Conservation (phyloP, 345 rosid species). For the Ceriops zippeliana region DNA sequence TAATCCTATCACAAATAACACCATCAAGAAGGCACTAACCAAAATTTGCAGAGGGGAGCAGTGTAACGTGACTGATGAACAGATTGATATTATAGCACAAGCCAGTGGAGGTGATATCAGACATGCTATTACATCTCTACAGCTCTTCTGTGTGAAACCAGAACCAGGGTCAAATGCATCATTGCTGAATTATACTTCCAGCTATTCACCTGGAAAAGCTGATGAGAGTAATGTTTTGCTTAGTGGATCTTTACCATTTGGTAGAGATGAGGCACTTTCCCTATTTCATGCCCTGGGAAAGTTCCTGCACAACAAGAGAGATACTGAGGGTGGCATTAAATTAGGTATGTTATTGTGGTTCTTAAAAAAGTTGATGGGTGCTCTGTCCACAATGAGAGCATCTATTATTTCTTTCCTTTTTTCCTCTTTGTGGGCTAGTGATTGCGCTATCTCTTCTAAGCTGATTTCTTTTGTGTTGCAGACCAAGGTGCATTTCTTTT, state of each 20-base stretch:
- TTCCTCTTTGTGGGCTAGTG: not conserved
- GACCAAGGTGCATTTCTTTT: slow-evolving; percentile 42
- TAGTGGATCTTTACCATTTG: slow-evolving; percentile 47
- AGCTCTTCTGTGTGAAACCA: slow-evolving; percentile 61
- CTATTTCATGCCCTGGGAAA: slow-evolving; percentile 97
- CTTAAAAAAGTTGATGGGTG: not conserved
- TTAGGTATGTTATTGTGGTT: slow-evolving; percentile 38
- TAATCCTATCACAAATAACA: slow-evolving; percentile 79
- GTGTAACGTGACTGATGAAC: slow-evolving; percentile 47
- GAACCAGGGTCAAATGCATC: slow-evolving; percentile 31
- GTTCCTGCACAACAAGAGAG: slow-evolving; percentile 95
- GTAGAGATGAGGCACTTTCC: slow-evolving; percentile 76
- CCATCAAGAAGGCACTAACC: slow-evolving; percentile 65
- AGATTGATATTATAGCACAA: slow-evolving; percentile 69
- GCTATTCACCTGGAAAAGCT: slow-evolving; percentile 25
- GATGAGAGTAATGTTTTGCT: slow-evolving; percentile 32
- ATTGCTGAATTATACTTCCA: slow-evolving; percentile 18
- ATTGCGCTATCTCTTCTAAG: slow-evolving; percentile 8
- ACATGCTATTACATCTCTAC: slow-evolving; percentile 83
- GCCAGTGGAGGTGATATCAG: slow-evolving; percentile 95
- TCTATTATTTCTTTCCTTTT: not conserved
- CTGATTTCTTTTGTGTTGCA: slow-evolving; percentile 26
- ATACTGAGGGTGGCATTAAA: slow-evolving; percentile 33
- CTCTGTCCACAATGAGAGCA: not conserved
- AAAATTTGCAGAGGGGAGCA: slow-evolving; percentile 76